Base-by-base conservation (phyloP, 345 rosid species). In the Citrus inodora region DNA sequence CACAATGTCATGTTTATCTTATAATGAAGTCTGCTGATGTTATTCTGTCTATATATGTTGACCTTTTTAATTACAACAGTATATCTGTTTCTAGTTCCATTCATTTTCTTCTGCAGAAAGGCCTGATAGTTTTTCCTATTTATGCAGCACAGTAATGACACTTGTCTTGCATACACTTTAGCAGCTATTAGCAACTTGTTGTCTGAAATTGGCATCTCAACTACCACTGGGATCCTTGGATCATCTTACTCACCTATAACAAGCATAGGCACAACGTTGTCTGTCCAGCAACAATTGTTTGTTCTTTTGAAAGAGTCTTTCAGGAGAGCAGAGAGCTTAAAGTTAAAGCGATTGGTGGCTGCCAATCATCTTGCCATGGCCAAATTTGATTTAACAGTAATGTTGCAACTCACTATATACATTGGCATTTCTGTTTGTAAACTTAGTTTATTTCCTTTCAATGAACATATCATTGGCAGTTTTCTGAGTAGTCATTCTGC, bases 311-410 rank as follows among this genome's bases (percentile, higher is more conserved):
- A 85, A 80, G 98, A 87, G 79, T 90, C 99, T 78, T 85, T 90
- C 28, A 89, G 88, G 87, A 90, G 93, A 88, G 98, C 98, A 25
- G 98, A 96, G 80, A 92, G 86, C 78, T 89, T 94, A 76, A 92
- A 87, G 79, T 81, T 96, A 87, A 91, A 89, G 82, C 87, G 91
- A 78, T 74, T 96, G 84, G 90, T 92, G 81, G 98, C 98, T 81
- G 88, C 97, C 76, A 92, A 88, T 86, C 97, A 94, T 89, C 97
- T 96, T 78, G 93, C 97, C 13, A 89, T 92, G 94, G 99, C 98
- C 55, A 94, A 92, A 82, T 94, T 96, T 86, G 91, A 92, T 80
- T 86, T 96, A 82, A 86, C 88, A 91, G 98, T 94, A 76, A 89
- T 87, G 77, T 67, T 82, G 76, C n/a, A 17, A 78, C 62, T 79